A percentile compares a stretch with the other conserved stretches of the same genome.
These are phyloP conservation scores for Fusarium proliferatum DNA, from an alignment of 2,329 filamentous ascomycete species.

Conservation along the genomic window DNA sequence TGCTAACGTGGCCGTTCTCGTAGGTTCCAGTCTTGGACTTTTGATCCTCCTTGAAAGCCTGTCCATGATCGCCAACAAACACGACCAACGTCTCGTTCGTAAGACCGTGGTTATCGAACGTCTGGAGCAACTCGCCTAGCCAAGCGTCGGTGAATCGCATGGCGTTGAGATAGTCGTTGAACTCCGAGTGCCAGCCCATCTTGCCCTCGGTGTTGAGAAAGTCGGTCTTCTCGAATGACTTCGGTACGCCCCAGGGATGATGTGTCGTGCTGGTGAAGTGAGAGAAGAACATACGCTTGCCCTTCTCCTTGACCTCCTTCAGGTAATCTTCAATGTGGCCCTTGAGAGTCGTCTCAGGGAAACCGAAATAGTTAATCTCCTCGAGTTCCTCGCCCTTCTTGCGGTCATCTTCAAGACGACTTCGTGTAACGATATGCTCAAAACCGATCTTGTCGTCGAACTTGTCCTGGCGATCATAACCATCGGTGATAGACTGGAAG, in stretches of 20 bases:
- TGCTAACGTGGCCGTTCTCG: constrained; percentile 49
- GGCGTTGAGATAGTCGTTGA: constrained; percentile 50
- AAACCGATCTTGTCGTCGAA: constrained; percentile 51
- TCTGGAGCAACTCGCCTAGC: constrained; percentile 47
- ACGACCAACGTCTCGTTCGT: constrained; percentile 51
- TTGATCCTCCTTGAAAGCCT: constrained; percentile 49
- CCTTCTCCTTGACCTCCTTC: constrained; percentile 42
- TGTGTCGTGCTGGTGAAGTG: constrained; percentile 53
- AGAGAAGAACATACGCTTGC: constrained; percentile 51
- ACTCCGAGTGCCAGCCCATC: constrained; percentile 45
- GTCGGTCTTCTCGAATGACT: constrained; percentile 30
- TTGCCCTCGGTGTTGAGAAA: constrained; percentile 40
- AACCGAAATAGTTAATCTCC: constrained; percentile 51
- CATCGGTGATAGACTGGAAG: constrained; percentile 52
- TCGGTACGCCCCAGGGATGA: constrained; percentile 45
- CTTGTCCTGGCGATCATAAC: constrained; percentile 50
- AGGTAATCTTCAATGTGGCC: constrained; percentile 49
- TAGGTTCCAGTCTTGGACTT: constrained; percentile 48
- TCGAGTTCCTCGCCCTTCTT: constrained; percentile 33
- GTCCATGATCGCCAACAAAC: constrained; percentile 50
- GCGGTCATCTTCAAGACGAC: constrained; percentile 41
- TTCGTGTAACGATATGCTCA: constrained; percentile 43
- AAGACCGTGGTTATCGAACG: constrained; percentile 48
- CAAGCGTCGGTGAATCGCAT: constrained; percentile 49
- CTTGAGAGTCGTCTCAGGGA: constrained; percentile 47